Evolutionary conservation across 495 filamentous ascomycete genomes (phyloP).

Genomic region (Lentithecium fluviatile): DNA sequence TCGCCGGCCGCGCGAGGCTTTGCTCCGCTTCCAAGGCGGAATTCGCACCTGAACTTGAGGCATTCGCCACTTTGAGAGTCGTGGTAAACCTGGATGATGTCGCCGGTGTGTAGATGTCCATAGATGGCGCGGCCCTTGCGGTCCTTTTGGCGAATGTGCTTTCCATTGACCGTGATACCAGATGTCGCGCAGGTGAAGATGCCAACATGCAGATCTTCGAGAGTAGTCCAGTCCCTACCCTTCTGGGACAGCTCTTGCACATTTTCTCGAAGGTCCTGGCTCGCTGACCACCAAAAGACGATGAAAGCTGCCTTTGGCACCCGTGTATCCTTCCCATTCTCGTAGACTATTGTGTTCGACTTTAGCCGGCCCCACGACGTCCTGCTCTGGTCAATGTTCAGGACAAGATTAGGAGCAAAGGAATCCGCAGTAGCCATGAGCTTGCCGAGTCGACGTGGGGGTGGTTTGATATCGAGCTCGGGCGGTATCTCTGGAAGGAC

Average conservation of each 20-base stretch:
- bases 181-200: conserved; percentile 69
- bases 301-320: conserved; percentile 81
- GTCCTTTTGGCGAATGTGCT: conserved; percentile 49
- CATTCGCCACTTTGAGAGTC: conserved; percentile 44
- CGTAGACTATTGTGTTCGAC: conserved; percentile 61
- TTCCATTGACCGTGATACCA: conserved; percentile 72
- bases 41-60: conserved; percentile 49
- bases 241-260: conserved; percentile 53
- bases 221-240: conserved; percentile 58
- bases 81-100: conserved; percentile 65
- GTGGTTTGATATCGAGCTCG: conserved; percentile 36
- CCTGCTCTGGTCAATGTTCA: conserved; percentile 62
- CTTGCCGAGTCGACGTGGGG: conserved; percentile 48
- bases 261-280: conserved; percentile 51
- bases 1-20: conserved; percentile 28
- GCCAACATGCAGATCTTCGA: conserved; percentile 57
- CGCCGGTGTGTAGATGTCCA: conserved; percentile 68
- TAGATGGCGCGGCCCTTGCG: conserved; percentile 54
- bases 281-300: conserved; percentile 66
- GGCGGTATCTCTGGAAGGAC: conserved; percentile 10
- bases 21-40: conserved; percentile 42
- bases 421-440: conserved; percentile 50
- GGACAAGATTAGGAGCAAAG: conserved; percentile 50
- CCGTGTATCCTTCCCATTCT: conserved; percentile 57
- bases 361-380: conserved; percentile 72